These are phyloP conservation scores for Starmerella potacharoeniae DNA, from an alignment of 805 yeast species.

Conservation along the genomic window DNA sequence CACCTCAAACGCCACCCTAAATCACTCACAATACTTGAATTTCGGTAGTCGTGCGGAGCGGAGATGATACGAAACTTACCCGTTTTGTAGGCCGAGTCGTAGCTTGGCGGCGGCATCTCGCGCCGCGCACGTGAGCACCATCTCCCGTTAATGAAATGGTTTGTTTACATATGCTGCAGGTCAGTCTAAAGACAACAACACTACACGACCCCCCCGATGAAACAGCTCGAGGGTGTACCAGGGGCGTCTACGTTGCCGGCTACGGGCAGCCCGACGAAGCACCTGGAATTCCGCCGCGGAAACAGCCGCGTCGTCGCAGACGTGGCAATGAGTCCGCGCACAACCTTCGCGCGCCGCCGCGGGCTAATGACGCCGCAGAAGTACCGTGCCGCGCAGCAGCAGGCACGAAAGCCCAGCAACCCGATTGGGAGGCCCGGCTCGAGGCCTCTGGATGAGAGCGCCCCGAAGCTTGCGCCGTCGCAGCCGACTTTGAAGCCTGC, in stretches of 20 bases:
- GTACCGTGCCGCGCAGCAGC: slow-evolving; percentile 10
- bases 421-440: slow-evolving; percentile 6
- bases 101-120: no score
- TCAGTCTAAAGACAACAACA: neutral
- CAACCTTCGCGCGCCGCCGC: slow-evolving; percentile 2
- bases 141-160: neutral
- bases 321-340: slow-evolving; percentile 4
- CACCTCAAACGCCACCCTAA: no score
- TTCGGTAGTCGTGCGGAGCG: no score
- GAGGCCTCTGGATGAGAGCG: neutral
- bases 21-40: no score
- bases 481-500: neutral
- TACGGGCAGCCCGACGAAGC: slow-evolving; percentile 11
- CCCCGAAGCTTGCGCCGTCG: neutral
- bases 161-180: slow-evolving; percentile 4
- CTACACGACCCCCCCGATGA: neutral
- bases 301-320: slow-evolving; percentile 10
- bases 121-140: no score
- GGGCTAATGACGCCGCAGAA: slow-evolving; percentile 4
- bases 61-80: no score
- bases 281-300: slow-evolving; percentile 11
- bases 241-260: neutral
- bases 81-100: no score
- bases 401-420: slow-evolving; percentile 14
- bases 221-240: neutral